Evolutionary conservation across 352 stramenopile genomes (phyloP).

Genomic region (Phytopythium delawarense): DNA sequence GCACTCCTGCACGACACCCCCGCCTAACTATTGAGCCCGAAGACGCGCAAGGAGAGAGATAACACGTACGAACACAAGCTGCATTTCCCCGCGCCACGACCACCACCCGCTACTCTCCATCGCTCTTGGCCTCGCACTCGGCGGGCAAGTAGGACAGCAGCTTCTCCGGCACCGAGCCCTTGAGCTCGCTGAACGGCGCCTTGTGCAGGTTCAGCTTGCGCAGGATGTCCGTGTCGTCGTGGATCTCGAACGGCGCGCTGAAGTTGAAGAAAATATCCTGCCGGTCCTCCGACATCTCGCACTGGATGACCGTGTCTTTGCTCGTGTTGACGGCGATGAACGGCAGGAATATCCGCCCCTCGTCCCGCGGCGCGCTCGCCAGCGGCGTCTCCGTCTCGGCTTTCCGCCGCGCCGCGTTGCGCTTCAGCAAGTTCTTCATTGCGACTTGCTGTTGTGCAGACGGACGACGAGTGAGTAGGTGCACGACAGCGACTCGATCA

Average conservation of each 20-base stretch:
- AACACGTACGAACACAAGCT: not conserved
- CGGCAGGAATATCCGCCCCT: conserved; percentile 91
- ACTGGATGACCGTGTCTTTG: conserved; percentile 94
- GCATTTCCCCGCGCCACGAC: not conserved
- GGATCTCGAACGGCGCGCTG: conserved; percentile 95
- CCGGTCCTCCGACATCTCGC: conserved; percentile 94
- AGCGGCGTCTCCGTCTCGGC: conserved; percentile 29
- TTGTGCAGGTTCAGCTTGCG: conserved; percentile 92
- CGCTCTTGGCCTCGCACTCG: conserved; percentile 75
- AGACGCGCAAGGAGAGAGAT: not conserved
- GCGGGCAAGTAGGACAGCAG: conserved; percentile 70
- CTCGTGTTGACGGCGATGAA: conserved; percentile 97
- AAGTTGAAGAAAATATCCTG: conserved; percentile 98
- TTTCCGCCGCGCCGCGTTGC: conserved; percentile 75
- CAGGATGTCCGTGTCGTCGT: conserved; percentile 96
- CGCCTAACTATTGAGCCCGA: conserved; percentile 11
- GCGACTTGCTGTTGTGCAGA: conserved; percentile 77
- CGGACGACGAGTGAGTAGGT: not conserved
- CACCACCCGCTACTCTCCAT: conserved; percentile 28
- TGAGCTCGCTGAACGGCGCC: conserved; percentile 52
- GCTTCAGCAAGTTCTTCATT: conserved; percentile 92
- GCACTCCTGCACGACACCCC: not conserved
- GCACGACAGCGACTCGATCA: not conserved
- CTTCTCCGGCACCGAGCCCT: conserved; percentile 70
- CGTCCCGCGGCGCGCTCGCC: conserved; percentile 35